A percentile compares a stretch with the other conserved stretches of the same genome.
phyloP scores from a whole-genome alignment of 495 filamentous ascomycete species.

The Aspergillus cavernicola region DNA sequence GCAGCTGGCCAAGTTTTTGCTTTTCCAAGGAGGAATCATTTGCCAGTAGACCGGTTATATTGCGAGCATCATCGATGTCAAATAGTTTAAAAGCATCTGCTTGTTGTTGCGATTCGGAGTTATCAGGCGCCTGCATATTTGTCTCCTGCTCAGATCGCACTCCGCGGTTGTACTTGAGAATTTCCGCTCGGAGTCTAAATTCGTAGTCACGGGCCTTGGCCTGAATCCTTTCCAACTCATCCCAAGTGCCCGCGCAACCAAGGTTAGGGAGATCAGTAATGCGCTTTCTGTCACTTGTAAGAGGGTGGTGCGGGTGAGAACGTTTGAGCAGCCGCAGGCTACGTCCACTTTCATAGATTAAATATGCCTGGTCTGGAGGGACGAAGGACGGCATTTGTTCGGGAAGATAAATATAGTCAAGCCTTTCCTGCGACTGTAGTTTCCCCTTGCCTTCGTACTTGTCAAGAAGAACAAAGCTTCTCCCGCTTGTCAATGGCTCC shows the following conservation, averaged over 20 bases:
- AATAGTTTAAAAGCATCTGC: constrained; percentile 34
- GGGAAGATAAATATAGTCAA: constrained; percentile 58
- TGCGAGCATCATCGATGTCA: constrained; percentile 33
- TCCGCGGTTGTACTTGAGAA: constrained; percentile 34
- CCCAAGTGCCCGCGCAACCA: constrained; percentile 75
- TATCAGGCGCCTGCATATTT: background rate
- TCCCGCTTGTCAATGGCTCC: constrained; percentile 42
- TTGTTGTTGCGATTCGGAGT: constrained; percentile 9
- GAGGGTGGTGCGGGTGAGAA: constrained; percentile 74
- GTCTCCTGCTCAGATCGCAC: constrained; percentile 2
- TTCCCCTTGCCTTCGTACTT: constrained; percentile 45
- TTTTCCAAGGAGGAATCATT: constrained; percentile 23
- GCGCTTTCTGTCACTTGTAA: constrained; percentile 51
- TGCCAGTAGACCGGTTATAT: constrained; percentile 24
- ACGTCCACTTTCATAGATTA: constrained; percentile 73
- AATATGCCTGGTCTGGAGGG: constrained; percentile 56
- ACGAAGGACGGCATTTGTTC: constrained; percentile 65
- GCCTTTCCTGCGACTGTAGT: constrained; percentile 50
- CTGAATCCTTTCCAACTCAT: constrained; percentile 62
- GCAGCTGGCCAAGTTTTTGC: constrained; percentile 27
- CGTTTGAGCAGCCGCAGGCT: constrained; percentile 69
- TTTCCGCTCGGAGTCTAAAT: constrained; percentile 39
- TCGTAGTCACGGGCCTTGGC: constrained; percentile 62
- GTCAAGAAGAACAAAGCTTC: constrained; percentile 59
- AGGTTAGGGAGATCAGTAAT: constrained; percentile 52